A percentile compares a stretch with the other conserved stretches of the same genome.
Evolutionary conservation across 306 rosid species (phyloP).

Genomic region (Ammopiptanthus mongolicus): DNA sequence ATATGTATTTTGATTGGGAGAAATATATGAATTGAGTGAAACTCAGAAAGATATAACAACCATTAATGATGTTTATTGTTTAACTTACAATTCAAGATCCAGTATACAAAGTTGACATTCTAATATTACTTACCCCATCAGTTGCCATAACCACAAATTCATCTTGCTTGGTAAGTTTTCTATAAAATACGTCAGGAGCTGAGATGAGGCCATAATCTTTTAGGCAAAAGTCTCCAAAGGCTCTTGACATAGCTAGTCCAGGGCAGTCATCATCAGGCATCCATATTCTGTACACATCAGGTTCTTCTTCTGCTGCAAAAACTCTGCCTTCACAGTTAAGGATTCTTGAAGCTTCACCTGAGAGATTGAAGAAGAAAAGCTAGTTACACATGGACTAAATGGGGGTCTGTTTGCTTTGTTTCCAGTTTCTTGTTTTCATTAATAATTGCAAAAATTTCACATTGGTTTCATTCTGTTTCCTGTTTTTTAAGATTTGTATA

Average conservation of each 20-base stretch:
- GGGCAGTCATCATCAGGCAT: conserved; percentile 93
- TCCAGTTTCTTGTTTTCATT: no score
- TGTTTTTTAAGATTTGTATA: no score
- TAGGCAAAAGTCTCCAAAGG: conserved; percentile 90
- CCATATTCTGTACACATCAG: conserved; percentile 81
- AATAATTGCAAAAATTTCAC: no score
- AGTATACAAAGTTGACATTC: neutral
- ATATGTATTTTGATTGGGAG: neutral
- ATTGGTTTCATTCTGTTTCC: no score
- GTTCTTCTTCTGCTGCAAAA: conserved; percentile 66
- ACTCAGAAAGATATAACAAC: neutral
- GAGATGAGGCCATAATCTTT: conserved; percentile 90
- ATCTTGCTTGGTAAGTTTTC: conserved; percentile 56
- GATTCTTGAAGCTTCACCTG: conserved; percentile 89
- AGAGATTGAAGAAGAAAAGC: neutral
- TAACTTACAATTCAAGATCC: neutral
- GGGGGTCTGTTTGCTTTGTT: no score
- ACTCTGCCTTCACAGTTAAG: conserved; percentile 61
- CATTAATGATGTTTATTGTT: neutral
- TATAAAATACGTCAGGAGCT: conserved; percentile 57
- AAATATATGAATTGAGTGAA: neutral
- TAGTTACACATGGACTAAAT: neutral
- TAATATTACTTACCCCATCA: conserved; percentile 63
- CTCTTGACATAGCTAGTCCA: conserved; percentile 94
- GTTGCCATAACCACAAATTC: conserved; percentile 80